Base-by-base conservation (phyloP, 176 grass and related monocot species). In the Otatea glauca region DNA sequence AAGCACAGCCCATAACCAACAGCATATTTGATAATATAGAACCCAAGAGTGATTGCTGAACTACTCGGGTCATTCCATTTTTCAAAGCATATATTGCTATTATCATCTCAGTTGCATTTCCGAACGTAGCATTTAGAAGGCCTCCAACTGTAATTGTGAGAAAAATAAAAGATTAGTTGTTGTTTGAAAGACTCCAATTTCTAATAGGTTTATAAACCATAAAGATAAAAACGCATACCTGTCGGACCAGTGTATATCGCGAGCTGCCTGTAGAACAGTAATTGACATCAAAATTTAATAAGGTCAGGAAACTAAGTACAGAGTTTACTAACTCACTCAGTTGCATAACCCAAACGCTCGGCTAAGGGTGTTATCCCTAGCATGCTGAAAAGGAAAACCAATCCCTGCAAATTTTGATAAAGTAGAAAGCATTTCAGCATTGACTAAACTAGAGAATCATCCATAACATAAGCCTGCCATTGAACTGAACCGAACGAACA, bases 11-110 rank as follows among this genome's bases (percentile, higher is more conserved):
- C 8, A 97, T 72, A 70, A 97, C 92, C 71, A 97, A 82, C 37
- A 94, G 56, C 83, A 97, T 92, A 78, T 97, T 97, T 70, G 95
- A 97, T 66, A 97, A 79, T 85, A 97, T 93, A 38, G 95, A 97
- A 79, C 95, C 92, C 20, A 97, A 76, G 32, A 97, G 75, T 35
- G 95, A 93, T 74, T 93, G 92, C 54, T 97, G 92, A 39, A 97
- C 87, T 60, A 97, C 85, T 69, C 90, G 56, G 18, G 94, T 88
- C 92, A 92, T 97, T 72, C 87, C 88, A 72, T 91, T 92, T 75
- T 93, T 92, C 70, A 97, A 68, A 61, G 95, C 92, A 68, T 92
- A 91, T 49, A 97, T 74, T 48, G 95, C 95, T 65, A 97, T 92
- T 75, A 97, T 93, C 84, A 97, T 90, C 83, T 97, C 92, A 51